Evolutionary conservation across 2,329 filamentous ascomycete species (phyloP), one percentile per base, ranked within the genome.

Genomic region (Kalmusia sp.): DNA sequence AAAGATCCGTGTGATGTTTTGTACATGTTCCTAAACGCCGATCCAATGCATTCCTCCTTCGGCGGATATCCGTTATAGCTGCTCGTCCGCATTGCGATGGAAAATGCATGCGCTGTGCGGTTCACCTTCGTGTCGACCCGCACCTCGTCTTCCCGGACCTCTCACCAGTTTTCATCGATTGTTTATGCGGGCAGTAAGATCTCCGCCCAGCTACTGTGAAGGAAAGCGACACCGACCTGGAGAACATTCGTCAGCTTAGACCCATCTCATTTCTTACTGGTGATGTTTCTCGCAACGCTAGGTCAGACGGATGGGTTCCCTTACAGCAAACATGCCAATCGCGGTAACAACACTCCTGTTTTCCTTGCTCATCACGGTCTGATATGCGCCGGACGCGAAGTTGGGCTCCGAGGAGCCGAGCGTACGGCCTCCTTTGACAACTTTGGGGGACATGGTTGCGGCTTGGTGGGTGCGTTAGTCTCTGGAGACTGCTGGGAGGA

Each of bases 181-280:
- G 19, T 76, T 74, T 74, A 82, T 72, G 78, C 76, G 41, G 80
- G 79, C 8, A 81, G 69, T 5, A 83, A 66, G 49, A 81, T 71
- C 71, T 83, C 80, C 59, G 76, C 77, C 78, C 79, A 82, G 72
- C 78, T 81, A 69, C 79, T 81, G 64, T 80, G 76, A 38, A 83
- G 62, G 64, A 83, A 83, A 6, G 80, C 75, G 31, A 83, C 79
- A 53, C 79, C 79, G 46, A 78, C 74, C 80, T 82, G 50, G 30
- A 49, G 30, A 49, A 21, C 19, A 14, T 12, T 11, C 46, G 55
- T 71, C 51, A 70, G 66, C 57, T 46, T 37, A 60, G 17, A n/a
- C 6, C 21, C 14, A 40, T 40, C 15, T 28, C n/a, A 45, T 27
- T 15, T 49, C 7, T 19, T 4, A 41, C 24, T 28, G 17, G 12